Conservation (phyloP, 2,329 filamentous ascomycete genomes). For the Aspergillus tanneri region DNA sequence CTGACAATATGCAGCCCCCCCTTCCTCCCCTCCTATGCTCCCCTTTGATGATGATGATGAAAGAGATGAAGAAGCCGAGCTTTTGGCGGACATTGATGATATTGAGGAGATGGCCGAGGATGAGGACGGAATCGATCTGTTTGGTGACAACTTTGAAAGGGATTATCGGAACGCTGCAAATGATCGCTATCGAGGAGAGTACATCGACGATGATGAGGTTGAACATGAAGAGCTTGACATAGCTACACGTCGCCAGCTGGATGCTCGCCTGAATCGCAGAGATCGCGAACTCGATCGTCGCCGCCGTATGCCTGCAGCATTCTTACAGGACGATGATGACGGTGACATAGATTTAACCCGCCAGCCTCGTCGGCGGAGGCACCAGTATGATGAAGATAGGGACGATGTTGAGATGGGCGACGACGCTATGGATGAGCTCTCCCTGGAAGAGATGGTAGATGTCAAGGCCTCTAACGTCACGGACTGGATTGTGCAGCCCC, state of each 20-base stretch:
- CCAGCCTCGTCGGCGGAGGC: constrained; percentile 79
- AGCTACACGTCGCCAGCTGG: constrained; percentile 59
- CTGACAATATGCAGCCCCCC: constrained; percentile 41
- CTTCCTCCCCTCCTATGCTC: constrained; percentile 61
- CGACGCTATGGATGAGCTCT: constrained; percentile 93
- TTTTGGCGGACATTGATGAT: constrained; percentile 64
- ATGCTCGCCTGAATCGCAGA: constrained; percentile 61
- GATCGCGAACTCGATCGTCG: constrained; percentile 61
- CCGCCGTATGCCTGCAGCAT: constrained; percentile 61
- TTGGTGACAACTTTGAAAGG: constrained; percentile 65
- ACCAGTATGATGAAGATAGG: constrained; percentile 90
- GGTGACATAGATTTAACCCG: constrained; percentile 79
- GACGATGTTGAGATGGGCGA: constrained; percentile 86
- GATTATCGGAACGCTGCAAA: constrained; percentile 54
- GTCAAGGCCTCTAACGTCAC: constrained; percentile 91
- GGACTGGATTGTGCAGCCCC: constrained; percentile 89
- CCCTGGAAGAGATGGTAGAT: constrained; percentile 85
- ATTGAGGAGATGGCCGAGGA: constrained; percentile 68
- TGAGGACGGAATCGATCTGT: constrained; percentile 67
- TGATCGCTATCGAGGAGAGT: constrained; percentile 57
- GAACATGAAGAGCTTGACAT: constrained; percentile 64
- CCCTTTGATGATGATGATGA: constrained; percentile 50
- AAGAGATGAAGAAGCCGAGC: constrained; percentile 55
- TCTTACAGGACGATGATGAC: constrained; percentile 73
- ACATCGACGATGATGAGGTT: constrained; percentile 64